These are phyloP conservation scores for Podospora comata DNA, from an alignment of 495 filamentous ascomycete genomes.

Conservation along the genomic window DNA sequence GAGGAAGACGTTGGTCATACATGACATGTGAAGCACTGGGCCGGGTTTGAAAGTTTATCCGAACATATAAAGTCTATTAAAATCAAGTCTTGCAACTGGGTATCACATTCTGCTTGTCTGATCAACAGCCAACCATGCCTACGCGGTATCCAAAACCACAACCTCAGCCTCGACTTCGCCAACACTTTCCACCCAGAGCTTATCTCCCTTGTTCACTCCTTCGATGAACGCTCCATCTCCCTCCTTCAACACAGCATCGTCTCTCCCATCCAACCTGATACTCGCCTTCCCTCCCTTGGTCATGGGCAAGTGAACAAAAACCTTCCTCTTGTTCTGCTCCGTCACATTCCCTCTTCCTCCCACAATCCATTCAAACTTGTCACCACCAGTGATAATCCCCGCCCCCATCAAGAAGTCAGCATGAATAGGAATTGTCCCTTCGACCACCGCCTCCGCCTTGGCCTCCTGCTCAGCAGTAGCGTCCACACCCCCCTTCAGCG, in stretches of 20 bases:
- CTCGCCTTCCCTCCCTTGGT: slow-evolving; percentile 66
- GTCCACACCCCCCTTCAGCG: slow-evolving; percentile 59
- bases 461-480: slow-evolving; percentile 59
- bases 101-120: not conserved
- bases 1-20: slow-evolving; percentile 21
- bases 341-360: slow-evolving; percentile 52
- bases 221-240: slow-evolving; percentile 75
- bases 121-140: not conserved
- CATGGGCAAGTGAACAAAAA: slow-evolving; percentile 76
- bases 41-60: too few species aligned
- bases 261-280: slow-evolving; percentile 58
- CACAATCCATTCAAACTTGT: slow-evolving; percentile 59
- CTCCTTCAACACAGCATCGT: slow-evolving; percentile 61
- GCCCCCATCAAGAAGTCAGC: slow-evolving; percentile 78
- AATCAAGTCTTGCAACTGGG: not conserved
- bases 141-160: slow-evolving; percentile 58
- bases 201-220: slow-evolving; percentile 53
- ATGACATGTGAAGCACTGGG: too few species aligned
- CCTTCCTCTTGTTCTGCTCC: slow-evolving; percentile 57
- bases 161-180: slow-evolving; percentile 67
- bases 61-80: not conserved
- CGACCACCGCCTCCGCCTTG: slow-evolving; percentile 53
- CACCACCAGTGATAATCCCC: slow-evolving; percentile 55
- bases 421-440: slow-evolving; percentile 70
- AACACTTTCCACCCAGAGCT: slow-evolving; percentile 58